A percentile compares a stretch with the other conserved stretches of the same genome.
Evolutionary conservation across 1,139 yeast genomes (phyloP).

Genomic region (Barnettozyma hawaiiensis): DNA sequence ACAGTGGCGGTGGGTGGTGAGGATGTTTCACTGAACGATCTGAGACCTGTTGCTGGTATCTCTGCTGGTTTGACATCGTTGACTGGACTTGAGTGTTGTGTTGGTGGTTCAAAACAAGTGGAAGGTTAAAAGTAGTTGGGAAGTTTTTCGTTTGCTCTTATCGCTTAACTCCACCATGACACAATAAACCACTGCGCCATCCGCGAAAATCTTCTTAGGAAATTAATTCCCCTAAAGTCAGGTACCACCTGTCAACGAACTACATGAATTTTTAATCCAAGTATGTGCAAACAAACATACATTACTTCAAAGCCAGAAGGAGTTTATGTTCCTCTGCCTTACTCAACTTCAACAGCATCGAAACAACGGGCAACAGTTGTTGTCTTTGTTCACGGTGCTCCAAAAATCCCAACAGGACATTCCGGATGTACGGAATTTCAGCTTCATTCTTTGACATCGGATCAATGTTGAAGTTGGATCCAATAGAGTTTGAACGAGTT

Average conservation of each 20-base stretch:
- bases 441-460: constrained; percentile 27
- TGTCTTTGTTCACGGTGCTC: constrained; percentile 91
- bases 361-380: constrained; percentile 77
- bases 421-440: constrained; percentile 73
- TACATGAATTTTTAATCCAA: no score
- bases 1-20: not conserved
- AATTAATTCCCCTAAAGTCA: no score
- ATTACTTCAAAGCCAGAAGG: constrained; percentile 50
- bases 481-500: constrained; percentile 26
- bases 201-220: not conserved
- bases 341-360: constrained; percentile 63
- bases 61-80: not conserved
- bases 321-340: constrained; percentile 70
- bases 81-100: not conserved
- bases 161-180: not conserved
- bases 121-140: not conserved
- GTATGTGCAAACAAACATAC: not conserved
- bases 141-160: not conserved
- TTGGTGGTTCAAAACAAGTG: no score
- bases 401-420: constrained; percentile 80
- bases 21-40: not conserved
- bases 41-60: not conserved
- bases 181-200: not conserved
- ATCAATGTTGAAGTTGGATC: constrained; percentile 11
- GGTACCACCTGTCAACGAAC: no score